Base-by-base conservation (phyloP, 2,329 filamentous ascomycete species). In the Trichoderma arundinaceum region DNA sequence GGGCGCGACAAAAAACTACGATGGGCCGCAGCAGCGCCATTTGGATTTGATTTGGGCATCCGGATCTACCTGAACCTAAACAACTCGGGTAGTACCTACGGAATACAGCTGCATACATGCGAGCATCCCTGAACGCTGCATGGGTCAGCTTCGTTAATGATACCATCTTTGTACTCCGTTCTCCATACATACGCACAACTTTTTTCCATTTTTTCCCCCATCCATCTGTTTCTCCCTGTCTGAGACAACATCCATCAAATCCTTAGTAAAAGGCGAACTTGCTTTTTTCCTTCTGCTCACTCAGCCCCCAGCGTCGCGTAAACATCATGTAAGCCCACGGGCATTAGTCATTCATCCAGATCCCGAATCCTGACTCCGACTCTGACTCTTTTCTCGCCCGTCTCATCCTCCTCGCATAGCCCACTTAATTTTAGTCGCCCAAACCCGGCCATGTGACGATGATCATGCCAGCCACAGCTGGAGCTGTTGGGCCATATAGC, bases 341-440 rank as follows among this genome's bases (percentile, higher is more conserved):
- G 15, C 15, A 61, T 52, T 52, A 61, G 22, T 35, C 22, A 44
- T 17, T 7, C 7, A 2, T 5, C 35, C 41, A 28, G 22, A 28
- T 6, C 15, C n/a, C 38, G 22, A 28, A 28, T 28, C 43, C 48
- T 43, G 48, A 53, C 48, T 53, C 59, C 12, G 28, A 44, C 28
- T 35, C 68, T 78, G 7, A 6, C 49, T 17, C 78, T 81, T 28
- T 81, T 28, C 22, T 28, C 22, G 22, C 22, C 22, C 22, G 22
- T 28, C 22, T 44, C 60, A 52, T 54, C 60, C 58, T 62, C 39
- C 49, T 54, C 39, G 39, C 49, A 63, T 52, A 53, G 49, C 60
- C 60, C 60, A 43, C 60, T 39, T 48, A 60, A 41, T 44, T 53
- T 53, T 63, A 63, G 60, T 53, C 49, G 61, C 61, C 53, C 44